Evolutionary conservation across 2,329 filamentous ascomycete species (phyloP), one percentile per base, ranked within the genome.

Genomic region (Fusarium setosum): DNA sequence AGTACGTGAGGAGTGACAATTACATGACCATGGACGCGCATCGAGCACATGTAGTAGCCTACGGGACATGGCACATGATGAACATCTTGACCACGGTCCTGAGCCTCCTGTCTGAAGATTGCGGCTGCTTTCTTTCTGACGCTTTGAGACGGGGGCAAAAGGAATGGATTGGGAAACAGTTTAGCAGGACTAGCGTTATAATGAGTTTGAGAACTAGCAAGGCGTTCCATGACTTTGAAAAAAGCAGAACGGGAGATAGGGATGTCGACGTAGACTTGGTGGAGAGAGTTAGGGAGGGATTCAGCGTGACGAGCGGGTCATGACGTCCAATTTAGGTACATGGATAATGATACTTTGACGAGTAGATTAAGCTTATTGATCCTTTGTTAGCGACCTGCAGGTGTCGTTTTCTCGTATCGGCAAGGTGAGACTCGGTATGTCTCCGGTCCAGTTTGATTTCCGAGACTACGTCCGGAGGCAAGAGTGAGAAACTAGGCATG

Each of bases 11-110:
- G 4, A 42, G 49, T 21, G 38, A 59, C 20, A n/a, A 17, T 10
- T 59, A 50, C 45, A 34, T 62, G 15, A 35, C 49, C 6, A 10
- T 17, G 1, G 32, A 59, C 7, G 49, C 52, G 13, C 56, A 62
- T 23, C 29, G 26, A 7, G 44, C 31, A 3, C 51, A 58, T 17
- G 56, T 29, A 6, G 35, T 62, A 21, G 44, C 47, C 6, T 29
- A 40, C 3, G 59, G 59, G 8, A 29, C 59, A 5, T 62, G 59
- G 59, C 55, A 62, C 5, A 29, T 50, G 18, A 15, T 62, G 3
- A 55, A 35, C 2, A 40, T 45, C 1, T 23, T 62, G 20, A 24
- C 20, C 3, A 40, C 49, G 9, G 15, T 59, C 17, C 32, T 42
- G 10, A 23, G 11, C 2, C 26, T 54, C 6, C 17, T 54, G 5